These are phyloP conservation scores for Wickerhamomyces hampshirensis DNA, from an alignment of 805 yeast genomes.

Conservation along the genomic window DNA sequence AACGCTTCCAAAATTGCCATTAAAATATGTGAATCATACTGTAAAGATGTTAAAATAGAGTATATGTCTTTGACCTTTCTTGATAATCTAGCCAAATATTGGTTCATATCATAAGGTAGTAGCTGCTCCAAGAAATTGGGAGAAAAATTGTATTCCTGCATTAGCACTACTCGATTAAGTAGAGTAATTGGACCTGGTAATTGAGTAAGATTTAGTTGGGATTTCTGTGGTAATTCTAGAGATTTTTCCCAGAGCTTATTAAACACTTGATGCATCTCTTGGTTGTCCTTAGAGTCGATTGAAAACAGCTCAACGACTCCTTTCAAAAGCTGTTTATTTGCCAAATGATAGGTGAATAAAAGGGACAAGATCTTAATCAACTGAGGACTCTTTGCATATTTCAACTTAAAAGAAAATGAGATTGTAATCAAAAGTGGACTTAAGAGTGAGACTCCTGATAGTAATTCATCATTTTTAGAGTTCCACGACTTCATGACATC, in stretches of 20 bases:
- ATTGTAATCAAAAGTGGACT: slow-evolving; percentile 22
- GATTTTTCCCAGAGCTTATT: slow-evolving; percentile 23
- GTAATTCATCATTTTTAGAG: slow-evolving; percentile 3
- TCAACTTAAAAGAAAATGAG: slow-evolving; percentile 20
- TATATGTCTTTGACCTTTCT: slow-evolving; percentile 7
- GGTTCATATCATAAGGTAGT: slow-evolving; percentile 14
- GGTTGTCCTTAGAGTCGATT: slow-evolving; percentile 6
- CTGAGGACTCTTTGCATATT: slow-evolving; percentile 6
- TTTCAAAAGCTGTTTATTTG: slow-evolving; percentile 6
- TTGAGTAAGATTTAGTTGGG: slow-evolving; percentile 3
- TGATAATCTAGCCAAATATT: slow-evolving; percentile 10
- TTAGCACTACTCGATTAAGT: slow-evolving; percentile 12
- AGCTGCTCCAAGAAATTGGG: slow-evolving; percentile 11
- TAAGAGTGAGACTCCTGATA: slow-evolving; percentile 16
- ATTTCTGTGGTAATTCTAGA: slow-evolving; percentile 6
- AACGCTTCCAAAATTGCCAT: slow-evolving; percentile 5
- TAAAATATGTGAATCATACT: slow-evolving; percentile 1
- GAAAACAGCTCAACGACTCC: slow-evolving; percentile 14
- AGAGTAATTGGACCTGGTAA: slow-evolving; percentile 21
- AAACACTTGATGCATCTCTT: slow-evolving; percentile 22
- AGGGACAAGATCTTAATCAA: slow-evolving; percentile 16
- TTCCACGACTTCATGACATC: slow-evolving; percentile 10
- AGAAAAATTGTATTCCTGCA: slow-evolving; percentile 4
- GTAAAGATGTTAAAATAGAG: slow-evolving; percentile 3
- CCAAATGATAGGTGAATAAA: slow-evolving; percentile 14